Base-by-base conservation (phyloP, 73 alveolate genomes). In the Tetrahymena borealis region DNA sequence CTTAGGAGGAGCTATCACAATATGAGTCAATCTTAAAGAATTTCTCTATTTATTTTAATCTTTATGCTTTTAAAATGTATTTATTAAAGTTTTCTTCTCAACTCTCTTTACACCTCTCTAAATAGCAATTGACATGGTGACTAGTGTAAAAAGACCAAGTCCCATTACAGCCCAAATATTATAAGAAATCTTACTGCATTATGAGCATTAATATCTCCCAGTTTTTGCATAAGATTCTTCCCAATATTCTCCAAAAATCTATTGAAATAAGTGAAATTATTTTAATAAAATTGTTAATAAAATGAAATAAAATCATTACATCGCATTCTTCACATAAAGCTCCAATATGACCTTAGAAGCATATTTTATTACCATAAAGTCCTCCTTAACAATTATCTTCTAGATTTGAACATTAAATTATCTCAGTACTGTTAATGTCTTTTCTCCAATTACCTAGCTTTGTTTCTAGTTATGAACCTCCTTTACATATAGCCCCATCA, bases 381-480 rank as follows among this genome's bases (percentile, higher is more conserved):
- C 85, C 85, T 24, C 85, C 85, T 3, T n/a, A 24, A n/a, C 85
- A 60, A 60, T 60, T 60, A 0, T 32, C 85, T n/a, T 7, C 20
- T 24, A 60, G 85, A 60, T 60, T 60, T 24, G n/a, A 60, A 9
- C 85, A 60, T 60, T 94, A 40, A 28, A 94, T 28, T 28, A 95
- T 60, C 0, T 77, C 78, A 18, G 91, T 97, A 85, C 94, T 92
- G 38, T 32, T 28, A 0, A 39, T 24, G 4, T 90, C 20, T 16
- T 39, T 33, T 93, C 98, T 94, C 97, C 98, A 96, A 90, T 95
- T 94, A 0, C 96, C 97, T 32, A 42, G 90, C 37, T 33, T 20
- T 24, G 97, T 95, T 10, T 24, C 32, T 7, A 96, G 33, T 20
- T 24, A n/a, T n/a, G 31, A 20, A 6, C 97, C 94, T 0, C 97